These are phyloP conservation scores for Fusarium xyrophilum DNA, from an alignment of 2,329 filamentous ascomycete genomes.

Conservation along the genomic window DNA sequence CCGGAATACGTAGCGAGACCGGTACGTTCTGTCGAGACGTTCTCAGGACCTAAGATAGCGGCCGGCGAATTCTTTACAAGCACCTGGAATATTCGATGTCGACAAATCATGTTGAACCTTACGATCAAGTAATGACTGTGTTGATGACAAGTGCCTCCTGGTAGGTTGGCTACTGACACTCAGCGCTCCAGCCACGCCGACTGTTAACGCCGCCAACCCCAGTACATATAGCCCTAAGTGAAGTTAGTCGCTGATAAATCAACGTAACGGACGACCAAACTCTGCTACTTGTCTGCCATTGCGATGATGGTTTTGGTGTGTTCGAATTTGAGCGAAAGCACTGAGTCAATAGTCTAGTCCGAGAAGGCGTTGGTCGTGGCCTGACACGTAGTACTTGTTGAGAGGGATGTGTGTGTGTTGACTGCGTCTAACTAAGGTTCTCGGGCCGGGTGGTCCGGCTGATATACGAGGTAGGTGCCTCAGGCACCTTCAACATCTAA, in stretches of 20 bases:
- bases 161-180: accelerated
- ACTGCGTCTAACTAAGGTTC: too few relatives aligned
- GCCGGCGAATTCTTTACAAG: not conserved
- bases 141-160: not conserved
- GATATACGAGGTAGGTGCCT: too few relatives aligned
- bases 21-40: not conserved
- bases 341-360: accelerated
- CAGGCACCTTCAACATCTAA: too few relatives aligned
- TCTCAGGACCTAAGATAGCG: not conserved
- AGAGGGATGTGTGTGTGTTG: too few relatives aligned
- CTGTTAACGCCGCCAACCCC: not conserved
- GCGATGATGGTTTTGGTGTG: accelerated
- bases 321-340: not conserved
- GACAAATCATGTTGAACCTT: not conserved
- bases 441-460: too few relatives aligned
- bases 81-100: not conserved
- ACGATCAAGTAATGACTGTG: not conserved
- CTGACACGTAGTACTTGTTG: accelerated
- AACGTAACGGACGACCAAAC: not conserved
- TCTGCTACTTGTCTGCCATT: too few relatives aligned
- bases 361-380: accelerated
- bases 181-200: not conserved
- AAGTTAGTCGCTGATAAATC: accelerated
- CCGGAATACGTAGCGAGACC: conserved; percentile 18
- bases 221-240: not conserved